Evolutionary conservation across 2,329 filamentous ascomycete species (phyloP).

Genomic region (Dactylonectria macrodidyma): DNA sequence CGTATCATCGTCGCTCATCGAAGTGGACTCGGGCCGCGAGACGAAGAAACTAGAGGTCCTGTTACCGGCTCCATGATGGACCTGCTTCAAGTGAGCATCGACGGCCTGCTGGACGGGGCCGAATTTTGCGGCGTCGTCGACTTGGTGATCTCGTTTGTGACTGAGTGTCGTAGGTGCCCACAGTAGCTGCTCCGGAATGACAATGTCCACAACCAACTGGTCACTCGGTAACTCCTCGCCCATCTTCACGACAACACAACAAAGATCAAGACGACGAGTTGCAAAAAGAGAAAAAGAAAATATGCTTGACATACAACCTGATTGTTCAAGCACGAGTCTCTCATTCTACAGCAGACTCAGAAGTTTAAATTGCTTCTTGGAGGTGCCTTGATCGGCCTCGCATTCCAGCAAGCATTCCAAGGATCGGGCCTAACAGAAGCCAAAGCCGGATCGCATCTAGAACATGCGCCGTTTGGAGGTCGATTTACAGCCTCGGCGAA

Average conservation of each 20-base stretch:
- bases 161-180: neutral
- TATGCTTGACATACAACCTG: too few relatives aligned
- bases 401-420: too few relatives aligned
- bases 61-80: neutral
- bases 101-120: neutral
- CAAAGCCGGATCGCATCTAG: too few relatives aligned
- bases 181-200: neutral
- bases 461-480: too few relatives aligned
- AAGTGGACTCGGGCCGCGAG: neutral
- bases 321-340: neutral
- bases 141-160: neutral
- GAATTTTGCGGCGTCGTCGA: neutral
- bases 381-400: too few relatives aligned
- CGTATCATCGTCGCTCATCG: neutral
- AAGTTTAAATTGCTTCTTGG: too few relatives aligned
- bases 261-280: neutral
- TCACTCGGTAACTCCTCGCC: neutral
- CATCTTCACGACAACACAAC: neutral
- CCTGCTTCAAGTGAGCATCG: neutral
- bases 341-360: too few relatives aligned
- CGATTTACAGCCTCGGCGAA: too few relatives aligned
- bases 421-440: too few relatives aligned
- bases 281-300: neutral
- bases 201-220: neutral
- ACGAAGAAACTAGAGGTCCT: neutral